Evolutionary conservation across 768 basidiomycete species (phyloP).

Genomic region (Fomitopsis serialis): DNA sequence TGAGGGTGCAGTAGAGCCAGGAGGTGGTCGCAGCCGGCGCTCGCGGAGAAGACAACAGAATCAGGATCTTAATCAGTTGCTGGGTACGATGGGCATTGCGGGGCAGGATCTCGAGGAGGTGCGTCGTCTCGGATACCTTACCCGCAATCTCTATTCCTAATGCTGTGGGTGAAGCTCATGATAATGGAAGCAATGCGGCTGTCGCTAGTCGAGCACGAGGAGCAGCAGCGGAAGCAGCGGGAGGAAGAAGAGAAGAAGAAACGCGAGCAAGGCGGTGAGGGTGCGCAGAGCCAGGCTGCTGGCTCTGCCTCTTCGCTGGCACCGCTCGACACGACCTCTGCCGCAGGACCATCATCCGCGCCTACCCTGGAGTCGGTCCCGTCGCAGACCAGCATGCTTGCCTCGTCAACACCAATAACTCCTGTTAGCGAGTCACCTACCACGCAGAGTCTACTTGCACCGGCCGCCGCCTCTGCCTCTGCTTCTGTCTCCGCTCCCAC

Average conservation of each 20-base stretch:
- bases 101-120: conserved; percentile 96
- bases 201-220: conserved; percentile 91
- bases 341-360: neutral
- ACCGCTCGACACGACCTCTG: neutral
- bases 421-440: neutral
- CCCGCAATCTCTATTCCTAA: neutral
- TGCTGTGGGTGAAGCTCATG: conserved; percentile 81
- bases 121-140: conserved; percentile 17
- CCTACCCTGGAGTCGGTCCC: neutral
- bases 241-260: conserved; percentile 57
- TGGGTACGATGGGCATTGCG: conserved; percentile 57
- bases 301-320: conserved; percentile 17
- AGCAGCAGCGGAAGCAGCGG: conserved; percentile 75
- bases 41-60: conserved; percentile 55
- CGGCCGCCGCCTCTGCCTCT: neutral
- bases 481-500: neutral
- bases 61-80: conserved; percentile 57
- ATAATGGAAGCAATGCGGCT: conserved; percentile 98
- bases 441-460: neutral
- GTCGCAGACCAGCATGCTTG: neutral
- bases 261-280: neutral
- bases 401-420: neutral
- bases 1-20: conserved; percentile 26
- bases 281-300: conserved; percentile 23
- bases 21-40: conserved; percentile 52